A percentile compares a stretch with the other conserved stretches of the same genome.
phyloP scores from a whole-genome alignment of 2,329 filamentous ascomycete species.

The Fusarium marasasianum region DNA sequence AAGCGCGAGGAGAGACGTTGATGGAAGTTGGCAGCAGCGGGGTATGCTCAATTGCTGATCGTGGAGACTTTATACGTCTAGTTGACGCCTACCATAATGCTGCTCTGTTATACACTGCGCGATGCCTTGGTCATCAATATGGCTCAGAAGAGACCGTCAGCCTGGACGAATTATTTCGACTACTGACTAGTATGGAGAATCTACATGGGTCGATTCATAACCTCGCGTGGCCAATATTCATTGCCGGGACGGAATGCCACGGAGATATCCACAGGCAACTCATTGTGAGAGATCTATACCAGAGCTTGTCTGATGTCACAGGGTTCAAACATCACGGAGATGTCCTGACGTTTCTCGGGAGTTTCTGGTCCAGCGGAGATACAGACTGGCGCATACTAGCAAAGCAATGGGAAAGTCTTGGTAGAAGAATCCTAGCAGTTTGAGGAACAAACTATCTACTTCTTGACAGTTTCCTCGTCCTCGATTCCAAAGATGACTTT shows the following conservation, averaged over 20 bases:
- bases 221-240: not conserved
- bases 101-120: not conserved
- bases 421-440: not conserved
- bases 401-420: not conserved
- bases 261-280: rapidly evolving
- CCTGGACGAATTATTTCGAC: not conserved
- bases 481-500: not conserved
- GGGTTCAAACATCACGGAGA: not conserved
- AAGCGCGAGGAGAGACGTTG: rapidly evolving
- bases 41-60: rapidly evolving
- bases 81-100: not conserved
- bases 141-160: rapidly evolving
- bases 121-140: not conserved
- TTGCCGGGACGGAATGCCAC: not conserved
- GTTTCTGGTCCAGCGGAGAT: rapidly evolving
- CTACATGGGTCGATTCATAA: not conserved
- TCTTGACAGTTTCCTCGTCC: not conserved
- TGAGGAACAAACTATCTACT: rapidly evolving
- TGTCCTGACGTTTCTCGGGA: not conserved
- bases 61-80: not conserved
- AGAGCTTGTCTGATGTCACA: not conserved
- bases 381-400: not conserved
- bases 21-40: not conserved
- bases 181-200: not conserved
- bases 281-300: not conserved